phyloP scores from a whole-genome alignment of 768 basidiomycete species.

The Pleurotus tuber-regium region DNA sequence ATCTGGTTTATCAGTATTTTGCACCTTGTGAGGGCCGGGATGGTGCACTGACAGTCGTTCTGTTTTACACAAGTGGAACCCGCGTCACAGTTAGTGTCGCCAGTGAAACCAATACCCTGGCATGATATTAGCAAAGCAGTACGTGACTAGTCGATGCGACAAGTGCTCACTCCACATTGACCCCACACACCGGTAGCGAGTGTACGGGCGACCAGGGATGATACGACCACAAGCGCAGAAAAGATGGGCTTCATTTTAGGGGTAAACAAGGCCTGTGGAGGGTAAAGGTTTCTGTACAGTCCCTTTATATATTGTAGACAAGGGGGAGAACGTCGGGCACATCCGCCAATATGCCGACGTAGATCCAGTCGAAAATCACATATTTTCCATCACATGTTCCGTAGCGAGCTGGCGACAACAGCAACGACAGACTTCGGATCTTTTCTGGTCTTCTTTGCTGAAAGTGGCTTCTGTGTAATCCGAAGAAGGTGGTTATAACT shows the following conservation, averaged over 20 bases:
- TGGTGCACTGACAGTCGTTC: constrained; percentile 37
- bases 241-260: constrained; percentile 29
- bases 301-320: not conserved
- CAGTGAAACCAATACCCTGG: constrained; percentile 40
- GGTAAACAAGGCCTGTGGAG: constrained; percentile 2
- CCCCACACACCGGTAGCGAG: constrained; percentile 42
- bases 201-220: constrained; percentile 28
- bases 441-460: constrained; percentile 1
- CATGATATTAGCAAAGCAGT: constrained; percentile 9
- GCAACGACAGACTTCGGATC: not conserved
- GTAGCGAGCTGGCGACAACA: not conserved
- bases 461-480: constrained; percentile 2
- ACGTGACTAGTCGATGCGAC: not conserved
- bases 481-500: constrained; percentile 1
- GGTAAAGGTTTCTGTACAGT: not conserved
- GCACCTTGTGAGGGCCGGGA: not conserved
- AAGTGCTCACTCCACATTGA: constrained; percentile 46
- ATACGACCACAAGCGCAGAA: constrained; percentile 29
- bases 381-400: constrained; percentile 18
- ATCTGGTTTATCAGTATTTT: not conserved
- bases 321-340: not conserved
- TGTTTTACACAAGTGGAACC: constrained; percentile 37
- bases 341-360: constrained; percentile 30
- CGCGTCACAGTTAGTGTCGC: constrained; percentile 43
- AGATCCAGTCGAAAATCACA: constrained; percentile 17